Conservation (phyloP, 1,284 basidiomycete species). For the Irpex sp. region DNA sequence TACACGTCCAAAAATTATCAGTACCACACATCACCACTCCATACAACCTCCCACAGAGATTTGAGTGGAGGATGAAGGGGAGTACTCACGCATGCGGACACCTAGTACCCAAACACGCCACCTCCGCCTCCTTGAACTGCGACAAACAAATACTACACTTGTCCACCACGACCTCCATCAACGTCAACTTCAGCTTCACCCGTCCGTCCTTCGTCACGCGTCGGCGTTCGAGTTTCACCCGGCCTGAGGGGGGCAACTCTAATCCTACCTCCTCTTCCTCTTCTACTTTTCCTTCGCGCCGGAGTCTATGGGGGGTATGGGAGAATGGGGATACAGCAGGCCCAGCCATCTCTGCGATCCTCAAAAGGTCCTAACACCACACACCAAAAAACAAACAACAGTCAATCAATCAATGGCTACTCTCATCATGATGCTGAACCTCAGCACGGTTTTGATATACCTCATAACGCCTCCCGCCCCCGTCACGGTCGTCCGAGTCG, state of each 20-base stretch:
- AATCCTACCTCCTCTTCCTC: too few species aligned
- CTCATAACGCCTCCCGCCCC: slow-evolving; percentile 57
- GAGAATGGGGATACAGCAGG: slow-evolving; percentile 36
- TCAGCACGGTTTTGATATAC: slow-evolving; percentile 33
- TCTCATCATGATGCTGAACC: too few species aligned
- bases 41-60: too few species aligned
- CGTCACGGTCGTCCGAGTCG: slow-evolving; percentile 34
- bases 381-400: too few species aligned
- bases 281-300: too few species aligned
- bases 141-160: slow-evolving; percentile 78
- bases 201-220: slow-evolving; percentile 69
- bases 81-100: slow-evolving; percentile 66
- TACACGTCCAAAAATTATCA: slow-evolving; percentile 13
- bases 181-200: slow-evolving; percentile 71
- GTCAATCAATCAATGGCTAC: too few species aligned
- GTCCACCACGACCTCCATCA: slow-evolving; percentile 72
- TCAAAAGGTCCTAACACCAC: slow-evolving; percentile 47
- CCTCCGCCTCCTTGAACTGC: slow-evolving; percentile 67
- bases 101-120: slow-evolving; percentile 52
- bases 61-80: background rate
- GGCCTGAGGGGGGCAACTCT: slow-evolving; percentile 53
- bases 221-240: slow-evolving; percentile 61
- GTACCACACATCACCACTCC: background rate
- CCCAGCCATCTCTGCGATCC: slow-evolving; percentile 62
- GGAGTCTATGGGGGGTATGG: slow-evolving; percentile 8